Evolutionary conservation across 805 yeast genomes (phyloP).

Genomic region (Nadsonia fulvescens): DNA sequence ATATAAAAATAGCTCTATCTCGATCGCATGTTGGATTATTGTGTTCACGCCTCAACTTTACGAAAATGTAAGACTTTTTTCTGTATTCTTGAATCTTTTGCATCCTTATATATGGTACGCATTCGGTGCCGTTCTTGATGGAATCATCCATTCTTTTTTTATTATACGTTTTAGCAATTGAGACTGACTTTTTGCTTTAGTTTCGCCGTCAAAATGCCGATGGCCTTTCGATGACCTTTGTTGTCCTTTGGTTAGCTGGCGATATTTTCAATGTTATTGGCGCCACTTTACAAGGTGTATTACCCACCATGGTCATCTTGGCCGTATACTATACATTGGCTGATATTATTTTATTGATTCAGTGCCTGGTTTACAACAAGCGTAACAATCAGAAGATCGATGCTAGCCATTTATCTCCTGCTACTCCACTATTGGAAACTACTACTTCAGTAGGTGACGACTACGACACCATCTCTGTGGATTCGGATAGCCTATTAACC

Average conservation of each 20-base stretch:
- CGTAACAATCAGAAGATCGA: constrained; percentile 39
- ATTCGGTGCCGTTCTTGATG: not conserved
- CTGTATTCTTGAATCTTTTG: not conserved
- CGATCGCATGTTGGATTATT: constrained; percentile 94
- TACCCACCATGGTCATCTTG: constrained; percentile 85
- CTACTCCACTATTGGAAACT: constrained; percentile 63
- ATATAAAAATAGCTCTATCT: constrained; percentile 38
- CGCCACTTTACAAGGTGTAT: constrained; percentile 70
- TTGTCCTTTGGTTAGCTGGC: constrained; percentile 81
- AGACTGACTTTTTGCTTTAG: too few species aligned
- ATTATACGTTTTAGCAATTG: too few species aligned
- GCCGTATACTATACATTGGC: constrained; percentile 90
- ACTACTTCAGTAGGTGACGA: constrained; percentile 46
- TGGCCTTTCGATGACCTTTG: constrained; percentile 73
- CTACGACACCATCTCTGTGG: constrained; percentile 1
- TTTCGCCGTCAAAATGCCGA: constrained; percentile 80
- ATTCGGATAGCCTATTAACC: constrained; percentile 3
- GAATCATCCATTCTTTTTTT: too few species aligned
- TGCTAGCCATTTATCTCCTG: constrained; percentile 70
- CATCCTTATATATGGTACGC: not conserved
- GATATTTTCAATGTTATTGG: constrained; percentile 90
- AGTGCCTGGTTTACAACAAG: constrained; percentile 65
- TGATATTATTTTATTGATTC: constrained; percentile 66
- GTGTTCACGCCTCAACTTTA: constrained; percentile 95
- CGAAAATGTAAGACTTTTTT: constrained; percentile 35